Evolutionary conservation across 208 protist genomes (phyloP).

Genomic region (Trypanosoma avium): DNA sequence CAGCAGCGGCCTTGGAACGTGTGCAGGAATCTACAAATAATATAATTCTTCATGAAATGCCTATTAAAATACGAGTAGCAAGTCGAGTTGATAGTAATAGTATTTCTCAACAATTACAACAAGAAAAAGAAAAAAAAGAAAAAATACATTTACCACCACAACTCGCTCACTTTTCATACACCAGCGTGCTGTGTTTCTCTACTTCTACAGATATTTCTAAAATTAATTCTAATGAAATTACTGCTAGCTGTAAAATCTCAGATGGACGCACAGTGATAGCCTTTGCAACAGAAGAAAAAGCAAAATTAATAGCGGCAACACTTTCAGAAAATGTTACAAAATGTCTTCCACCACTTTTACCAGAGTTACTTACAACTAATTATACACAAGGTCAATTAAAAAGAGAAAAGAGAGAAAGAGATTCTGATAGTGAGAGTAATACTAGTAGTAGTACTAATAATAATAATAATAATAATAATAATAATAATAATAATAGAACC

Average conservation of each 20-base stretch:
- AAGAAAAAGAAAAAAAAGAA: too few relatives aligned
- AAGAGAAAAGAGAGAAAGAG: background rate
- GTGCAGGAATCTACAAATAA: background rate
- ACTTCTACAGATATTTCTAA: conserved; percentile 1
- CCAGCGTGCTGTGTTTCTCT: conserved; percentile 6
- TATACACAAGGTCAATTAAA: background rate
- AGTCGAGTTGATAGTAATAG: conserved; percentile 9
- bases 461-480: background rate
- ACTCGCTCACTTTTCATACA: conserved; percentile 12
- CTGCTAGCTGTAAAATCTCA: conserved; percentile 8
- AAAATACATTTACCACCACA: conserved; percentile 14
- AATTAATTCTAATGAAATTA: conserved; percentile 11
- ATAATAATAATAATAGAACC: background rate
- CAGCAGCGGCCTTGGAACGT: conserved; percentile 14
- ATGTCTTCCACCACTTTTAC: conserved; percentile 25
- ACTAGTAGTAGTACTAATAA: too few relatives aligned
- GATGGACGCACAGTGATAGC: conserved; percentile 10
- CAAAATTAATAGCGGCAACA: background rate
- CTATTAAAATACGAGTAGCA: conserved; percentile 9
- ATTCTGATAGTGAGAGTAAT: too few relatives aligned
- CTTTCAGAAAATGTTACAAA: background rate
- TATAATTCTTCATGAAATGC: conserved; percentile 1
- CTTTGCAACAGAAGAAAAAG: conserved; percentile 9
- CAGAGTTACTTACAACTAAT: conserved; percentile 12
- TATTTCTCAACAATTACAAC: too few relatives aligned